Percentiles rank a stretch among this genome's conserved stretches.
Conservation (phyloP, 352 stramenopile species). For the Globisporangium paroecandrum region DNA sequence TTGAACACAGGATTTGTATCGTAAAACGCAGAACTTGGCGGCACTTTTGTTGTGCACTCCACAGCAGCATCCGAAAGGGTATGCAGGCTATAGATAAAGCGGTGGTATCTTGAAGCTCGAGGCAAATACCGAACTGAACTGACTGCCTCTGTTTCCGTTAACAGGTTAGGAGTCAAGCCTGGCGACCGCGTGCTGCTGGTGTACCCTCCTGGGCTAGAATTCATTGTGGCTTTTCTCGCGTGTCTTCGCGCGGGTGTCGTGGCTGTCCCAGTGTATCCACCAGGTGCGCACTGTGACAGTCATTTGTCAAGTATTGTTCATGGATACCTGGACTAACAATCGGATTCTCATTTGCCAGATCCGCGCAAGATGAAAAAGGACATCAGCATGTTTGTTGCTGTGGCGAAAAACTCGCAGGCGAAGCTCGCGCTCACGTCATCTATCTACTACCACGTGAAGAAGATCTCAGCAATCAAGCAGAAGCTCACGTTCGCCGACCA, state of each 20-base stretch:
- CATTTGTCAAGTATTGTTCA: background rate
- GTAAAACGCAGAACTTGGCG: conserved; percentile 64
- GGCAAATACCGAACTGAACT: background rate
- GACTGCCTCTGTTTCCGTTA: conserved; percentile 2
- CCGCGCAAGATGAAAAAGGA: conserved; percentile 94
- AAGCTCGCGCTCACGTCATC: conserved; percentile 90
- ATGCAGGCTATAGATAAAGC: background rate
- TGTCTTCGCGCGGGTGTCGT: conserved; percentile 93
- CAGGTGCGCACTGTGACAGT: conserved; percentile 27
- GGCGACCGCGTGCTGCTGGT: conserved; percentile 92
- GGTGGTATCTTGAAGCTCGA: background rate
- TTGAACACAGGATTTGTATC: conserved; percentile 55
- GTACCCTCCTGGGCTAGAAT: conserved; percentile 97
- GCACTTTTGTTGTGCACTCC: conserved; percentile 47
- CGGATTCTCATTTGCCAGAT: conserved; percentile 50
- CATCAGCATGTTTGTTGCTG: conserved; percentile 93
- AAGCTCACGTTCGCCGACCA: conserved; percentile 67
- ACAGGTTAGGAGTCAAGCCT: conserved; percentile 52
- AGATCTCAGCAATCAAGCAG: conserved; percentile 84
- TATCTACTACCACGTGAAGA: conserved; percentile 94
- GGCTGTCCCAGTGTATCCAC: conserved; percentile 90
- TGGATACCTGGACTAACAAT: background rate
- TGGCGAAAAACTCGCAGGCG: conserved; percentile 90
- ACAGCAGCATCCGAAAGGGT: conserved; percentile 67
- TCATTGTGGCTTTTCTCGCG: conserved; percentile 96